Evolutionary conservation across 305 asterid species (phyloP).

Genomic region (Solanum aculeatissimum): DNA sequence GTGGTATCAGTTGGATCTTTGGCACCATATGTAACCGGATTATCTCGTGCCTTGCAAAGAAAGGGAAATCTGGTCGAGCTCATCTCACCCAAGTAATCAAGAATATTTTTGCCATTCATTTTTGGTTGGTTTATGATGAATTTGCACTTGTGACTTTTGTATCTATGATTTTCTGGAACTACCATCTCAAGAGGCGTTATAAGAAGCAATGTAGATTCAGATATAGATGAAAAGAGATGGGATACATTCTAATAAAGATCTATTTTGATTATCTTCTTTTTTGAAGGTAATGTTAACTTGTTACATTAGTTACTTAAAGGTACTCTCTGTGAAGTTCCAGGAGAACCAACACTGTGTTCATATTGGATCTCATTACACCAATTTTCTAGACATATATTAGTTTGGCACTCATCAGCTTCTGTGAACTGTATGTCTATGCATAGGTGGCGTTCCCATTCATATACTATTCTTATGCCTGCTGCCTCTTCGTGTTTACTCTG

Average conservation of each 20-base stretch:
- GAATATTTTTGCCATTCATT: background rate
- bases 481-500: background rate
- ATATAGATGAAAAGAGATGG: background rate
- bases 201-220: background rate
- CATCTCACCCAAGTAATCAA: conserved; percentile 75
- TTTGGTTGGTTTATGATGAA: background rate
- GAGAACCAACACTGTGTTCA: background rate
- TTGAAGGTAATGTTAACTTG: background rate
- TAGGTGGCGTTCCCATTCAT: background rate
- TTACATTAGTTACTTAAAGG: background rate
- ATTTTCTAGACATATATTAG: background rate
- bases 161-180: background rate
- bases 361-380: background rate
- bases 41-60: conserved; percentile 64
- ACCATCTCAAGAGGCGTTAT: background rate
- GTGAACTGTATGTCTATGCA: background rate
- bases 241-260: background rate
- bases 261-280: background rate
- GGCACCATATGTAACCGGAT: conserved; percentile 62
- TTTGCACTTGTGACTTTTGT: background rate
- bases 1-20: conserved; percentile 63
- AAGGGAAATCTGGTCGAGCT: conserved; percentile 80
- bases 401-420: background rate
- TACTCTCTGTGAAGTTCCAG: background rate
- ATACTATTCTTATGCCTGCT: background rate